These are phyloP conservation scores for Monosporozyma servazzii DNA, from an alignment of 805 yeast genomes.

Conservation along the genomic window DNA sequence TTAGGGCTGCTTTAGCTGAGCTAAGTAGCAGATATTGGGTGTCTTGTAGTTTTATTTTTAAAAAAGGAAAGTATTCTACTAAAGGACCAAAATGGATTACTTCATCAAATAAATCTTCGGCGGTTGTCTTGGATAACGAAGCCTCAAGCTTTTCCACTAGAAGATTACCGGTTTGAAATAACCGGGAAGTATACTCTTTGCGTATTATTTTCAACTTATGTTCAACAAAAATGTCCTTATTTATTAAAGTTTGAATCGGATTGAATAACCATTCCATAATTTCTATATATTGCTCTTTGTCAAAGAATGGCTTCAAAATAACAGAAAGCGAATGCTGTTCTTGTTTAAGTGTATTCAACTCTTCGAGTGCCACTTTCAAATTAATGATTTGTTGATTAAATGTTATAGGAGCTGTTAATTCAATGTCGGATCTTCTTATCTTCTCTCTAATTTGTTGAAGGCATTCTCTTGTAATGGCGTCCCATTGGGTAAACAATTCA, in stretches of 20 bases:
- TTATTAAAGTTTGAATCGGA: conserved; percentile 32
- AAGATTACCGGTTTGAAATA: conserved; percentile 37
- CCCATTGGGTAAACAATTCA: conserved; percentile 42
- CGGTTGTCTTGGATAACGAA: conserved; percentile 30
- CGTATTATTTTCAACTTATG: conserved; percentile 35
- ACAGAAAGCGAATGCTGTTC: conserved; percentile 43
- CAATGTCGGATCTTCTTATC: conserved; percentile 37
- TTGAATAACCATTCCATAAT: conserved; percentile 37
- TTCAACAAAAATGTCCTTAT: conserved; percentile 26
- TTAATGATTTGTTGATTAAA: conserved; percentile 30
- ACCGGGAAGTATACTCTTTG: conserved; percentile 34
- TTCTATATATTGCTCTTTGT: conserved; percentile 9
- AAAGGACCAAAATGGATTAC: conserved; percentile 42
- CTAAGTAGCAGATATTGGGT: conserved; percentile 45
- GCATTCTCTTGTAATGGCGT: conserved; percentile 34
- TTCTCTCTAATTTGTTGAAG: conserved; percentile 54
- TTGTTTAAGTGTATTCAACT: conserved; percentile 32
- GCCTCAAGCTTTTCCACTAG: conserved; percentile 35
- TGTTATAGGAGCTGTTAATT: neutral
- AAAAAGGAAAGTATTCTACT: conserved; percentile 39
- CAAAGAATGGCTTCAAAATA: conserved; percentile 26
- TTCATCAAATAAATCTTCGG: conserved; percentile 43
- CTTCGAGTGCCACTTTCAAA: conserved; percentile 34
- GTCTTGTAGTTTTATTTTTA: conserved; percentile 50
- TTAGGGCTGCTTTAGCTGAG: conserved; percentile 41